These are phyloP conservation scores for Rutstroemia sp. DNA, from an alignment of 2,329 filamentous ascomycete species.

Conservation along the genomic window DNA sequence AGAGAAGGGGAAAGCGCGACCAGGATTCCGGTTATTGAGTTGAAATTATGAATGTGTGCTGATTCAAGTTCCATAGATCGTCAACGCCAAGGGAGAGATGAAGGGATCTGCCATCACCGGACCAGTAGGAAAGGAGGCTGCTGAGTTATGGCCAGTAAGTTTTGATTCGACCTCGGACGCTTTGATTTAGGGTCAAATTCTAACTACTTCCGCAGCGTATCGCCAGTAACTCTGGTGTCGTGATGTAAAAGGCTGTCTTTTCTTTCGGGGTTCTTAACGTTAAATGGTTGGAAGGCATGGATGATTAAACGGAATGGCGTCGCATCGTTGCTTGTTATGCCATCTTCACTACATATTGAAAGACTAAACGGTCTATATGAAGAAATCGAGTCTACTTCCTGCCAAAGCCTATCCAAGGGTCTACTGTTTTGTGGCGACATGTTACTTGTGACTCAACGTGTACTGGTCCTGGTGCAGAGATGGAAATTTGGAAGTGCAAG, in stretches of 20 bases:
- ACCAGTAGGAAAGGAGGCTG: constrained; percentile 98
- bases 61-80: constrained; percentile 57
- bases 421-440: background rate
- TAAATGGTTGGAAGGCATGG: constrained; percentile 9
- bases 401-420: background rate
- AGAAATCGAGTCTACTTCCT: constrained; percentile 10
- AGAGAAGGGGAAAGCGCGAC: background rate
- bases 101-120: constrained; percentile 99
- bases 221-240: constrained; percentile 98
- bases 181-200: constrained; percentile 29
- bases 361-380: constrained; percentile 8
- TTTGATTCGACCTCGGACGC: background rate
- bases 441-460: background rate
- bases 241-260: constrained; percentile 68
- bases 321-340: constrained; percentile 7
- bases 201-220: constrained; percentile 65
- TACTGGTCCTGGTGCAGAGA: background rate
- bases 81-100: constrained; percentile 99
- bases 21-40: background rate
- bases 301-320: constrained; percentile 9
- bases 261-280: constrained; percentile 23
- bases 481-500: too few species aligned
- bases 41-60: constrained; percentile 26
- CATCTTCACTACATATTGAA: constrained; percentile 7
- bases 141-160: constrained; percentile 97